These are phyloP conservation scores for Chloranthus sessilifolius DNA, from an alignment of 164 flowering plant genomes.

Conservation along the genomic window DNA sequence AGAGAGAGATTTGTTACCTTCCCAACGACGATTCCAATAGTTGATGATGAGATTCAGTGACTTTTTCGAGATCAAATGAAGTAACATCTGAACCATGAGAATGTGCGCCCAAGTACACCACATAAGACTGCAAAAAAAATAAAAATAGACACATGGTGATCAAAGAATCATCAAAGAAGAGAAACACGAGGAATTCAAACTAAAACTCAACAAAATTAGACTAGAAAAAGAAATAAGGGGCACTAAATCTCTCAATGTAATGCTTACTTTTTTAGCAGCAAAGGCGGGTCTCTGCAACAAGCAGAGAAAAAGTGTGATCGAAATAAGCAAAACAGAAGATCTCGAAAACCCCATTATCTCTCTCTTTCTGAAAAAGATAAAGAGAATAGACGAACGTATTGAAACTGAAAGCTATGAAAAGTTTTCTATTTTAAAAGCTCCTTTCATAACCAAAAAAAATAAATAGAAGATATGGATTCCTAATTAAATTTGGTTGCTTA, in stretches of 20 bases:
- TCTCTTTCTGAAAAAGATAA: too few species aligned
- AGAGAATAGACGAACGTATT: too few species aligned
- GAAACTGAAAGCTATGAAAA: too few species aligned
- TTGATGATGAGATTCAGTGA: constrained; percentile 40
- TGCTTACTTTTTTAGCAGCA: constrained; percentile 40
- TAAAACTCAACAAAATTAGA: neutral
- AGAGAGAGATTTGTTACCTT: constrained; percentile 9
- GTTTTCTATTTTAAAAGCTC: too few species aligned
- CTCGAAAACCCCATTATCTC: constrained; percentile 20
- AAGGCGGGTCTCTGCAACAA: constrained; percentile 31
- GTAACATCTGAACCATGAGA: constrained; percentile 30
- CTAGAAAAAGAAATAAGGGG: neutral
- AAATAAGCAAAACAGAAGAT: constrained; percentile 11
- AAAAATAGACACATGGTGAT: neutral
- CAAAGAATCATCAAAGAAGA: neutral
- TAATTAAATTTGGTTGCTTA: too few species aligned
- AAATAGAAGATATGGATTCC: too few species aligned
- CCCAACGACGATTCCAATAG: constrained; percentile 34
- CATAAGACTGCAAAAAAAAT: constrained; percentile 38
- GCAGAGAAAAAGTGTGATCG: constrained; percentile 20
- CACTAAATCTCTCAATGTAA: neutral
- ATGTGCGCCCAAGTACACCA: constrained; percentile 71
- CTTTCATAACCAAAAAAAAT: too few species aligned
- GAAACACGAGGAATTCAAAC: neutral
- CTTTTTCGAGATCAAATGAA: constrained; percentile 27